Evolutionary conservation across 495 filamentous ascomycete species (phyloP).

Genomic region (Penicillium psychrofluorescens): DNA sequence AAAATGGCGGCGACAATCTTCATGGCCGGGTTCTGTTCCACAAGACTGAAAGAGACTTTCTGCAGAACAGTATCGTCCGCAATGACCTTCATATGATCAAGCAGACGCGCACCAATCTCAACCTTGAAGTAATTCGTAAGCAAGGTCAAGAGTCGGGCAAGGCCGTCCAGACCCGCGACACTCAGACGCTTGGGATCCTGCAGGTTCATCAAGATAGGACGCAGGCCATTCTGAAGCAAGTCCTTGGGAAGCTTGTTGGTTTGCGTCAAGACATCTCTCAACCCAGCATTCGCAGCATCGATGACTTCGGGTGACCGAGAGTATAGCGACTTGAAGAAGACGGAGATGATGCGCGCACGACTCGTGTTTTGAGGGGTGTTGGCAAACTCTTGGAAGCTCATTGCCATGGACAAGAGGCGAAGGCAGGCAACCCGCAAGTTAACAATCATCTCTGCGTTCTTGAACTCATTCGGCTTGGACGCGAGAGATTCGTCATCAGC

Average conservation of each 20-base stretch:
- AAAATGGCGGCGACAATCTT: constrained; percentile 89
- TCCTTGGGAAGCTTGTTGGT: constrained; percentile 94
- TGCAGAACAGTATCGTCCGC: constrained; percentile 74
- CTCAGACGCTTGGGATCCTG: constrained; percentile 89
- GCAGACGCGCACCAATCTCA: constrained; percentile 82
- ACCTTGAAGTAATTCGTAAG: constrained; percentile 99
- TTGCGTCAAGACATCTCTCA: constrained; percentile 76
- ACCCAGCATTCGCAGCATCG: constrained; percentile 82
- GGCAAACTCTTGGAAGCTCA: constrained; percentile 83
- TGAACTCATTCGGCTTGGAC: constrained; percentile 77
- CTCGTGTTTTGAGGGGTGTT: constrained; percentile 63
- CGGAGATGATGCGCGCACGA: constrained; percentile 76
- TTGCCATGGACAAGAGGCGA: constrained; percentile 82
- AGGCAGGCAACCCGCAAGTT: constrained; percentile 92
- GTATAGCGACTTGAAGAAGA: constrained; percentile 97
- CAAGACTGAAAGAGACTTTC: constrained; percentile 84
- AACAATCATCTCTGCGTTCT: constrained; percentile 84
- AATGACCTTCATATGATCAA: constrained; percentile 89
- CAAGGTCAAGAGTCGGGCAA: constrained; percentile 79
- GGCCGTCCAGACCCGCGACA: constrained; percentile 82
- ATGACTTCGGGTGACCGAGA: constrained; percentile 86
- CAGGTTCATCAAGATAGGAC: constrained; percentile 90
- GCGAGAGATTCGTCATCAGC: constrained; percentile 85
- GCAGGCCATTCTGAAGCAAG: constrained; percentile 84
- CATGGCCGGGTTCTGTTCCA: constrained; percentile 87